phyloP scores from a whole-genome alignment of 1,284 basidiomycete genomes.

The Gomphus sp. region DNA sequence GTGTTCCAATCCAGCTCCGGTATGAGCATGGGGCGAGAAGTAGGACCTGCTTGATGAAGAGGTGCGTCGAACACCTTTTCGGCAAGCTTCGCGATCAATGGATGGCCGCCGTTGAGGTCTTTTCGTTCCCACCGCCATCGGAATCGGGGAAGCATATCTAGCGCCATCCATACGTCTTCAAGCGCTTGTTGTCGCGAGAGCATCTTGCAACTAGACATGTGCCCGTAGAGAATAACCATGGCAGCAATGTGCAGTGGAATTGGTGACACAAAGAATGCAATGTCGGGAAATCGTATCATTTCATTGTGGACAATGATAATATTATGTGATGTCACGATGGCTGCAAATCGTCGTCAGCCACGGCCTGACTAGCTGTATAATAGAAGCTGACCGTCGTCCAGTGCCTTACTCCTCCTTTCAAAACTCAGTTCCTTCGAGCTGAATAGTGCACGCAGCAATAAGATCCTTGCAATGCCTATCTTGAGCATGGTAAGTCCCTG shows the following conservation, averaged over 20 bases:
- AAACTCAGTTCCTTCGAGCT: slow-evolving; percentile 61
- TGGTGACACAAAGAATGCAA: slow-evolving; percentile 77
- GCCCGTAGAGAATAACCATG: slow-evolving; percentile 79
- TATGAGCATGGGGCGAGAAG: slow-evolving; percentile 47
- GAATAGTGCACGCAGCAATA: slow-evolving; percentile 67
- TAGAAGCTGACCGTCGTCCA: slow-evolving; percentile 54
- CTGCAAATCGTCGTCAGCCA: slow-evolving; percentile 25
- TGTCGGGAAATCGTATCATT: slow-evolving; percentile 71
- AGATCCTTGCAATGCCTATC: slow-evolving; percentile 67
- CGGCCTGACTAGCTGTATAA: slow-evolving; percentile 1
- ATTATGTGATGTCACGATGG: slow-evolving; percentile 76
- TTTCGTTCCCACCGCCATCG: slow-evolving; percentile 82
- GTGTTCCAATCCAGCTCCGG: slow-evolving; percentile 64
- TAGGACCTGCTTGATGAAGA: slow-evolving; percentile 50
- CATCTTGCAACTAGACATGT: slow-evolving; percentile 64
- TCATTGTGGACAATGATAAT: slow-evolving; percentile 73
- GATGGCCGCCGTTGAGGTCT: slow-evolving; percentile 65
- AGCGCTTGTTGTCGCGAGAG: slow-evolving; percentile 54
- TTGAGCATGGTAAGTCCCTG: slow-evolving; percentile 72
- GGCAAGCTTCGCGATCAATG: slow-evolving; percentile 69
- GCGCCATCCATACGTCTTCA: slow-evolving; percentile 73
- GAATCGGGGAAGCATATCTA: slow-evolving; percentile 76
- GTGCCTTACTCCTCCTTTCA: slow-evolving; percentile 50
- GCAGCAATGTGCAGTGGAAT: slow-evolving; percentile 78
- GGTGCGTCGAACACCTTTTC: slow-evolving; percentile 67